Evolutionary conservation across 495 filamentous ascomycete species (phyloP).

Genomic region (Neurospora tetraspora): DNA sequence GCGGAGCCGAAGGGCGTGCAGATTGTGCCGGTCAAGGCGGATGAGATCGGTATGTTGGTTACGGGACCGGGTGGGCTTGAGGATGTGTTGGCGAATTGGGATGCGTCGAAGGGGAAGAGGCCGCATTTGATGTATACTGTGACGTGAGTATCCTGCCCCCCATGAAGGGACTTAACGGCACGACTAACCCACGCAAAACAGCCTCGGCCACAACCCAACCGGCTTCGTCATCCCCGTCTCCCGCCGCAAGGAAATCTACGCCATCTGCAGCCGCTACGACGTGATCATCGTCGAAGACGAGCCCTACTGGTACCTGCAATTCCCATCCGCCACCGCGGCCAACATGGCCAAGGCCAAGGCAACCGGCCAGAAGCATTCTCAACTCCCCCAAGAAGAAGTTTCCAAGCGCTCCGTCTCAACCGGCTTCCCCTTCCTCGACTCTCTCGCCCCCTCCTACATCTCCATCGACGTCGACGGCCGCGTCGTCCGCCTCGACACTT

Average conservation of each 20-base stretch:
- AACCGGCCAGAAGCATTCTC: not conserved
- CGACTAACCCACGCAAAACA: conserved; percentile 21
- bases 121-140: conserved; percentile 88
- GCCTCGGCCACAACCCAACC: conserved; percentile 88
- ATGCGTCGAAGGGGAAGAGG: conserved; percentile 55
- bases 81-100: conserved; percentile 76
- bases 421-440: conserved; percentile 71
- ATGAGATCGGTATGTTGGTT: conserved; percentile 64
- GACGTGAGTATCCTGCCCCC: conserved; percentile 46
- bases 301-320: conserved; percentile 95
- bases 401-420: conserved; percentile 42
- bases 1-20: conserved; percentile 60
- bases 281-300: conserved; percentile 92
- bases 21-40: conserved; percentile 60
- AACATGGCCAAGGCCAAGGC: not conserved
- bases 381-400: not conserved
- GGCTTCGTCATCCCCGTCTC: conserved; percentile 58
- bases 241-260: conserved; percentile 69
- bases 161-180: not conserved
- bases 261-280: conserved; percentile 72
- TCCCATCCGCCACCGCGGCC: conserved; percentile 49
- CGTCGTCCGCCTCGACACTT: conserved; percentile 74
- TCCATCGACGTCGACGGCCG: conserved; percentile 72
- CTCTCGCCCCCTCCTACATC: conserved; percentile 67
- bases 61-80: conserved; percentile 59